A percentile compares a stretch with the other conserved stretches of the same genome.
These are phyloP conservation scores for Malania oleifera DNA, from an alignment of 164 flowering plant species.

Conservation along the genomic window DNA sequence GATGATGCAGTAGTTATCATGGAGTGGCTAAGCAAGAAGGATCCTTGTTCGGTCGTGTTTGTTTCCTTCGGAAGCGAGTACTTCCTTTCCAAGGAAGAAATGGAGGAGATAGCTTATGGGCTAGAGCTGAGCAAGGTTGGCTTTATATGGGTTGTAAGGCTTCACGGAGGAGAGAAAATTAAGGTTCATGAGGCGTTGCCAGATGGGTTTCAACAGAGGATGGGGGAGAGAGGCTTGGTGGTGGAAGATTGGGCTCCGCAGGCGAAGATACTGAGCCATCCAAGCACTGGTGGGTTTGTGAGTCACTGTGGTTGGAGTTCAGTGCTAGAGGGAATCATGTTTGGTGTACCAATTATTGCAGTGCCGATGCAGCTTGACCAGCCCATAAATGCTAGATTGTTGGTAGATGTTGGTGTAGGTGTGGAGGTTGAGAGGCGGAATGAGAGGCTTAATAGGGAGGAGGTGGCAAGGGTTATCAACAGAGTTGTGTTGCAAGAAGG, in stretches of 20 bases:
- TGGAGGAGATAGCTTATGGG: conserved; percentile 30
- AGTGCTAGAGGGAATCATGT: conserved; percentile 26
- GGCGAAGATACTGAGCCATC: conserved; percentile 11
- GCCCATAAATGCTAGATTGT: conserved; percentile 34
- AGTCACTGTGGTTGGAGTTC: conserved; percentile 42
- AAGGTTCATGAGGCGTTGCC: not conserved
- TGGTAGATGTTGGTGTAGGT: conserved; percentile 32
- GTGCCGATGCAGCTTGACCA: conserved; percentile 45
- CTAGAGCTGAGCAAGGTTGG: conserved; percentile 26
- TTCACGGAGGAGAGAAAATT: conserved; percentile 15
- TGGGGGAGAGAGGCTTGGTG: not conserved
- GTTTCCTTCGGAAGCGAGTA: conserved; percentile 43
- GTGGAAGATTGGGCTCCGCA: conserved; percentile 5
- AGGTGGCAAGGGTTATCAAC: conserved; percentile 23
- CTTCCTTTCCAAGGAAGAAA: conserved; percentile 27
- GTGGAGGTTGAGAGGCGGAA: conserved; percentile 23
- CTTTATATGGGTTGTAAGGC: conserved; percentile 34
- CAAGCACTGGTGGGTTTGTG: conserved; percentile 29
- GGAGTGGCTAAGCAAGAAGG: conserved; percentile 29
- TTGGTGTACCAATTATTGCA: conserved; percentile 37
- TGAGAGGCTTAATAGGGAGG: conserved; percentile 16
- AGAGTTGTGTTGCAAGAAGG: conserved; percentile 19
- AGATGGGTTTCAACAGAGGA: not conserved
- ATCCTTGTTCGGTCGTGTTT: conserved; percentile 17
- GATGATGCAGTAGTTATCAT: not conserved